Percentiles rank a stretch among this genome's conserved stretches.
Conservation (phyloP, 2,329 filamentous ascomycete species). For the Ophiognomonia clavigignenti-juglandacearum region DNA sequence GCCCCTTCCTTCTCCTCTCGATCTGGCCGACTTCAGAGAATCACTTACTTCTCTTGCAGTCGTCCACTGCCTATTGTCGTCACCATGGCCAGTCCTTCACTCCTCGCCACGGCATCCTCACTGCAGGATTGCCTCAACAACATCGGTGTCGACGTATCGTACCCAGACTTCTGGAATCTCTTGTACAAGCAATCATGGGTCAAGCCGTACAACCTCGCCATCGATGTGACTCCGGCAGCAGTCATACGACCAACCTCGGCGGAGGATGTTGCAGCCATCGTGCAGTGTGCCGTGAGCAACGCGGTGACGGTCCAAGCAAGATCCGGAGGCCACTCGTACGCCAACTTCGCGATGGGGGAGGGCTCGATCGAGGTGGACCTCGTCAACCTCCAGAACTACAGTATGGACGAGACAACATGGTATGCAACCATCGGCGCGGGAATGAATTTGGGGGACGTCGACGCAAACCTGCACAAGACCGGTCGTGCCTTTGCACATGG, state of each 20-base stretch:
- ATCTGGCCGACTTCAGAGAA: background rate
- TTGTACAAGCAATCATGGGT: constrained; percentile 46
- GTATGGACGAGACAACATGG: constrained; percentile 48
- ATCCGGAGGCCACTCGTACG: constrained; percentile 63
- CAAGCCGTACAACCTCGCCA: constrained; percentile 48
- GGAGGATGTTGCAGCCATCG: constrained; percentile 50
- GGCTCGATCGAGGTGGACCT: constrained; percentile 52
- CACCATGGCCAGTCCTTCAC: background rate
- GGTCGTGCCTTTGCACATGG: constrained; percentile 56
- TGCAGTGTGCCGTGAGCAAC: constrained; percentile 50
- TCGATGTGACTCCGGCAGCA: constrained; percentile 45
- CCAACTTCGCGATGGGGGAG: constrained; percentile 30
- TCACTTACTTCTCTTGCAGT: background rate
- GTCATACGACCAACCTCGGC: constrained; percentile 50
- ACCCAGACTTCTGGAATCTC: constrained; percentile 29
- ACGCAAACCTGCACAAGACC: constrained; percentile 44
- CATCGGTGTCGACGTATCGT: constrained; percentile 42
- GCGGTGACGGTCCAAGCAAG: constrained; percentile 54
- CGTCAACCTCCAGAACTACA: constrained; percentile 45
- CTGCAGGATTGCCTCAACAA: constrained; percentile 40
- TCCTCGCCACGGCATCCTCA: constrained; percentile 12
- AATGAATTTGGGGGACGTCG: constrained; percentile 46
- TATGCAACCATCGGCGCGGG: constrained; percentile 52
- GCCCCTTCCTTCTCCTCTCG: background rate
- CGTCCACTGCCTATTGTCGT: no score